Evolutionary conservation across 225 moss, liverwort and hornwort species (phyloP).

Genomic region (Physcomitrellopsis africana): DNA sequence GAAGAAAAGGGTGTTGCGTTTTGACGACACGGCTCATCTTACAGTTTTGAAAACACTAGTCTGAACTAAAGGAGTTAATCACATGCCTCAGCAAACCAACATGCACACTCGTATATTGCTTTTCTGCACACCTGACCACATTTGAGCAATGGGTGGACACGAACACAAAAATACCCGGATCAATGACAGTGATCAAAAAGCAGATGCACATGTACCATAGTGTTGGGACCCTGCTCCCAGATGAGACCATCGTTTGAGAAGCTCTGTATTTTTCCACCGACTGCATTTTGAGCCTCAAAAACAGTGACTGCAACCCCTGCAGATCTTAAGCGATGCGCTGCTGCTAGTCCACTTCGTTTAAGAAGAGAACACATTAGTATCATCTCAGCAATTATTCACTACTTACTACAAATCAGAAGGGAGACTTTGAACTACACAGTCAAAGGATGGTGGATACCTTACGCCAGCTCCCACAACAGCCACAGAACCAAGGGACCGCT

Average conservation of each 20-base stretch:
- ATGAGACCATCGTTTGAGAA: conserved; percentile 68
- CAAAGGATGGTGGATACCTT: conserved; percentile 48
- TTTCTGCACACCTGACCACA: not conserved
- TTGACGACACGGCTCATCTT: not conserved
- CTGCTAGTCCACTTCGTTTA: conserved; percentile 73
- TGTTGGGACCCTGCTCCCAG: conserved; percentile 85
- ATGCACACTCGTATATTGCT: not conserved
- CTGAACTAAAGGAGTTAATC: not conserved
- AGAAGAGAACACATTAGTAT: conserved; percentile 22
- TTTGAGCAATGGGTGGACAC: not conserved
- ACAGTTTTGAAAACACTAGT: not conserved
- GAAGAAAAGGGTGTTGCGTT: not conserved
- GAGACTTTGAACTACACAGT: not conserved
- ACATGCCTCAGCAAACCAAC: not conserved
- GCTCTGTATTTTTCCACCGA: conserved; percentile 75
- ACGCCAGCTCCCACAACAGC: conserved; percentile 91
- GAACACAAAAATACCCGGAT: not conserved
- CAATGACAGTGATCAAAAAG: not conserved
- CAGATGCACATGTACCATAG: conserved; percentile 57
- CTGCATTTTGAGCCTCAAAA: conserved; percentile 66
- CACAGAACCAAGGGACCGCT: conserved; percentile 71
- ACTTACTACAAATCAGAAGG: not conserved
- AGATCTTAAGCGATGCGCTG: conserved; percentile 71
- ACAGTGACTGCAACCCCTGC: conserved; percentile 75
- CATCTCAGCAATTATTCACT: conserved; percentile 7